Evolutionary conservation across 2,329 filamentous ascomycete species (phyloP), one percentile per base, ranked within the genome.

Genomic region (Ceratocystis cacaofunesta): DNA sequence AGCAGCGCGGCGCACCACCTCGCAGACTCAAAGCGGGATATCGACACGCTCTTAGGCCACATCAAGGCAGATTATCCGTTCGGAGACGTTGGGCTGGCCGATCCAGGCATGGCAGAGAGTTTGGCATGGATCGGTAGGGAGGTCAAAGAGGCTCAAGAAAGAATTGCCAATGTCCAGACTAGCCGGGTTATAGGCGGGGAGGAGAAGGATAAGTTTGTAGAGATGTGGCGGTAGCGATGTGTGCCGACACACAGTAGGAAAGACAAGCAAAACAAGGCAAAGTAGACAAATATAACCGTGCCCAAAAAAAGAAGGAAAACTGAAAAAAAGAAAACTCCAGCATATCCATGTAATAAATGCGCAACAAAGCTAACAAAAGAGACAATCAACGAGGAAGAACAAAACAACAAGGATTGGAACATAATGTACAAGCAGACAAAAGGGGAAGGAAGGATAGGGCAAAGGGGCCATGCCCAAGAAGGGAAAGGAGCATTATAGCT

Each of bases 31-130:
- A 75, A 76, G 19, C 71, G 75, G 2, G 81, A 81, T 0, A 70
- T 83, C 1, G 78, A 80, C 68, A 70, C 81, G 7, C 71, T 84
- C 17, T 73, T 76, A 4, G 80, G 82, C 66, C 81, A 78, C 50
- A 72, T 84, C 0, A 72, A 84, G 1, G 79, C 79, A 0, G 82
- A 85, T 69, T 82, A 77, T 36, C 73, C 76, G 3, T 82, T 77
- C 69, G 74, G 75, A 0, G 71, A 75, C n/a, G 76, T 82, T 3
- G 75, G 74, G 52, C 75, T 85, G 5, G 73, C 78, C 5, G 82
- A 85, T 69, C 76, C 78, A 0, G 80, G 82, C 32, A 78, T 83
- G 46, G 78, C 82, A 65, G 74, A 72, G 1, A 79, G 78, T 1
- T 78, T 85, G n/a, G 71, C 72, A 0, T 74, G 81, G 10, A 69